A percentile compares a stretch with the other conserved stretches of the same genome.
phyloP scores from a whole-genome alignment of 305 asterid species.

The Euphrasia arctica region DNA sequence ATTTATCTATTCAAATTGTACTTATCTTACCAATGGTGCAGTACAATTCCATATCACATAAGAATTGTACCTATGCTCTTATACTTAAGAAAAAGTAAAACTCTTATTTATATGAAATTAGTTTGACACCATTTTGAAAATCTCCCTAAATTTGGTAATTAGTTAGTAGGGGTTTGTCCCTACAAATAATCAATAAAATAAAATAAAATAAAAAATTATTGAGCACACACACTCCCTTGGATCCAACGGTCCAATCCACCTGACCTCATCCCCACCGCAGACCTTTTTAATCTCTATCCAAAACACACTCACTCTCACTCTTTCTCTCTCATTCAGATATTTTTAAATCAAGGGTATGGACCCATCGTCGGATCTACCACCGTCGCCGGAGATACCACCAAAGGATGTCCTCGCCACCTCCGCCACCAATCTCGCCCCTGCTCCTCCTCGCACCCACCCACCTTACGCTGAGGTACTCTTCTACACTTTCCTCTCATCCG shows the following conservation, averaged over 20 bases:
- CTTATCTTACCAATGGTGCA: too few species aligned
- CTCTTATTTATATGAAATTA: too few species aligned
- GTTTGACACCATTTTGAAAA: too few species aligned
- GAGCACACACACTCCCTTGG: too few species aligned
- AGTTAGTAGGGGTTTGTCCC: too few species aligned
- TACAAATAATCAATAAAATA: too few species aligned
- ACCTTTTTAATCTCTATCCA: conserved; percentile 31
- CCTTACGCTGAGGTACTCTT: conserved; percentile 55
- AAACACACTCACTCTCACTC: conserved; percentile 20
- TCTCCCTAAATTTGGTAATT: too few species aligned
- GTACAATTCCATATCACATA: too few species aligned
- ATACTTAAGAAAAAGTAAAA: too few species aligned
- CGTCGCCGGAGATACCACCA: conserved; percentile 31
- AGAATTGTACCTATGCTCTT: too few species aligned
- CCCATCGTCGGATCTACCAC: conserved; percentile 46
- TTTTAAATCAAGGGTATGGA: conserved; percentile 38
- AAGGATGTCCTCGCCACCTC: conserved; percentile 10
- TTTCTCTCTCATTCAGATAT: conserved; percentile 31
- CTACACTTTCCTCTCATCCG: conserved; percentile 1
- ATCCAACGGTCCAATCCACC: conserved; percentile 45
- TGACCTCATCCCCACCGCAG: conserved; percentile 20
- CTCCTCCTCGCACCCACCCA: conserved; percentile 39
- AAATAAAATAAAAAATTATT: too few species aligned
- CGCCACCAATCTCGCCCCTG: conserved; percentile 32
- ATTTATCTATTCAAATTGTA: too few species aligned